A percentile compares a stretch with the other conserved stretches of the same genome.
These are phyloP conservation scores for Conticribra guillardii DNA, from an alignment of 108 stramenopile genomes.

Conservation along the genomic window DNA sequence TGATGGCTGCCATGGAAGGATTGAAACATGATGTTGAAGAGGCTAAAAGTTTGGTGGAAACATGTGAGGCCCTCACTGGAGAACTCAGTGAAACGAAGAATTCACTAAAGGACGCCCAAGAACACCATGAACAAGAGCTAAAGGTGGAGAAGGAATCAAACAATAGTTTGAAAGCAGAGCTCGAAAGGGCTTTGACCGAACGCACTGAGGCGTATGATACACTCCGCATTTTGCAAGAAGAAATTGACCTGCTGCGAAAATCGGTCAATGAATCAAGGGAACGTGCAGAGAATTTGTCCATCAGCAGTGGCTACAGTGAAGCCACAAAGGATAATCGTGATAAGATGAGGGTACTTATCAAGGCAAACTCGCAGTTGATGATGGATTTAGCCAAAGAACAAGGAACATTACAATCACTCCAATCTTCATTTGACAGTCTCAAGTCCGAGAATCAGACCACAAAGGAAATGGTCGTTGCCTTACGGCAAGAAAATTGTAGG, in stretches of 20 bases:
- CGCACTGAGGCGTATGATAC: slow-evolving; percentile 30
- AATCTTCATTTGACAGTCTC: slow-evolving; percentile 20
- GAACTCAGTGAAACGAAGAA: too few species aligned
- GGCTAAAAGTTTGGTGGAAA: slow-evolving; percentile 18
- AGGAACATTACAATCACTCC: slow-evolving; percentile 19
- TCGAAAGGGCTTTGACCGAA: slow-evolving; percentile 13
- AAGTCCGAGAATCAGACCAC: slow-evolving; percentile 28
- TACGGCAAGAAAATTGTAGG: slow-evolving; percentile 32
- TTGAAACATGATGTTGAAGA: slow-evolving; percentile 13
- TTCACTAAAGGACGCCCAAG: slow-evolving; percentile 8
- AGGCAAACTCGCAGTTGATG: slow-evolving; percentile 9
- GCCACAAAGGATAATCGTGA: slow-evolving; percentile 6
- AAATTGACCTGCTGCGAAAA: slow-evolving; percentile 23
- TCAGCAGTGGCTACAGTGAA: neutral
- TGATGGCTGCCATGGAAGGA: slow-evolving; percentile 14
- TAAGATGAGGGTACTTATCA: slow-evolving; percentile 15
- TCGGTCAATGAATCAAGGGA: slow-evolving; percentile 9
- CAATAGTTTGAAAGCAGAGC: slow-evolving; percentile 18
- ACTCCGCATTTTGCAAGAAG: slow-evolving; percentile 18
- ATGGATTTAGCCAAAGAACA: slow-evolving; percentile 29
- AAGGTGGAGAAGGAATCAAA: slow-evolving; percentile 15
- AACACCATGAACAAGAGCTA: slow-evolving; percentile 21
- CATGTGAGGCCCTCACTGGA: slow-evolving; percentile 4
- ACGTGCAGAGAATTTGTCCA: slow-evolving; percentile 3
- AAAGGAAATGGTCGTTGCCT: slow-evolving; percentile 30